These are phyloP conservation scores for Verticillium dahliae DNA, from an alignment of 2,329 filamentous ascomycete species.

Conservation along the genomic window DNA sequence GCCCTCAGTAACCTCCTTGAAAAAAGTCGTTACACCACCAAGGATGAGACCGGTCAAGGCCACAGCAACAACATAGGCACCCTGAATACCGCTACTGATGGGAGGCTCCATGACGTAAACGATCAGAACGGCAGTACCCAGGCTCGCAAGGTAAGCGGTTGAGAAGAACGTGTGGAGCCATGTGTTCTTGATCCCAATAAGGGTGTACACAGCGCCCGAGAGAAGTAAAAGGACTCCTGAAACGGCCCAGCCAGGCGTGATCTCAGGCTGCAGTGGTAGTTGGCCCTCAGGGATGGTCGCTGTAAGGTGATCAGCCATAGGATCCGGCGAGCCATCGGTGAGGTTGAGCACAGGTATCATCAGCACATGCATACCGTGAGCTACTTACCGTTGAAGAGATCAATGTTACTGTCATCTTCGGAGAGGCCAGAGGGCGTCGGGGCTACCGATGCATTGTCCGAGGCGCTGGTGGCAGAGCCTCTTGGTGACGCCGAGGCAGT, in stretches of 20 bases:
- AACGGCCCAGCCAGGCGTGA: conserved; percentile 78
- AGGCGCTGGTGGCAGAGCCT: neutral
- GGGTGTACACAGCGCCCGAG: conserved; percentile 61
- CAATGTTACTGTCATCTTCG: neutral
- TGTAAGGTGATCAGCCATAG: neutral
- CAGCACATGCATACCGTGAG: neutral
- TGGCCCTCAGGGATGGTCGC: conserved; percentile 38
- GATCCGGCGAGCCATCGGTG: neutral
- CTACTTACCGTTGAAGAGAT: neutral
- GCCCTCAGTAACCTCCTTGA: conserved; percentile 73
- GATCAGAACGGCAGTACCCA: conserved; percentile 76
- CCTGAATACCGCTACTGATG: conserved; percentile 69
- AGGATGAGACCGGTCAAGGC: conserved; percentile 67
- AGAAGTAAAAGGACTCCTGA: conserved; percentile 70
- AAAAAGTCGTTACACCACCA: conserved; percentile 68
- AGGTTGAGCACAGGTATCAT: neutral
- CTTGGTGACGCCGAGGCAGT: neutral
- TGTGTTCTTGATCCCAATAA: conserved; percentile 78
- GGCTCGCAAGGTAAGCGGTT: conserved; percentile 62
- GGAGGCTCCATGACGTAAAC: conserved; percentile 83
- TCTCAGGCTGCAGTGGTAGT: conserved; percentile 64
- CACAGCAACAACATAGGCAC: conserved; percentile 76
- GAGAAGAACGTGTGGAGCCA: conserved; percentile 78
- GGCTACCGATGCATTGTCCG: neutral
- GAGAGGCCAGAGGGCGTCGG: neutral